Evolutionary conservation across 2,329 filamentous ascomycete genomes (phyloP).

Genomic region (Geosmithia morbida): DNA sequence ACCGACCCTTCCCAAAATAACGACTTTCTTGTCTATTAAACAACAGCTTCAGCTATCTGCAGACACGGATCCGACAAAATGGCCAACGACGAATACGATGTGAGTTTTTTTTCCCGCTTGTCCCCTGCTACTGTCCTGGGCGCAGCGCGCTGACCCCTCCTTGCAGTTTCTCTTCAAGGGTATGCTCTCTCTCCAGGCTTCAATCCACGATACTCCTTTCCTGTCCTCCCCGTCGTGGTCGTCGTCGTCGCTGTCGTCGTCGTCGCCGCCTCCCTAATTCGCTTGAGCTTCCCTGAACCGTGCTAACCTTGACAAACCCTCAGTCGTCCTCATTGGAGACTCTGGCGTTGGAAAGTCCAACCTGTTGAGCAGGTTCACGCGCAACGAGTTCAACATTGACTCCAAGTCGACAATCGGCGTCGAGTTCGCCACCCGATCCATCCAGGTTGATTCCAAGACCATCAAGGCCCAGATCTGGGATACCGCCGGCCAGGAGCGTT

Average conservation of each 20-base stretch:
- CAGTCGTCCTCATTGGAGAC: slow-evolving; percentile 97
- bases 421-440: slow-evolving; percentile 96
- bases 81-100: slow-evolving; percentile 99
- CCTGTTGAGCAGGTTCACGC: slow-evolving; percentile 96
- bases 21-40: background rate
- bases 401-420: slow-evolving; percentile 99
- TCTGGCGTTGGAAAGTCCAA: slow-evolving; percentile 99
- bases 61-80: slow-evolving; percentile 39
- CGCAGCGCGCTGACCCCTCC: slow-evolving; percentile 8
- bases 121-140: slow-evolving; percentile 6
- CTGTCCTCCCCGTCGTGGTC: slow-evolving; percentile 6
- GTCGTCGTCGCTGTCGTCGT: slow-evolving; percentile 4
- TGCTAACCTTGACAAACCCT: slow-evolving; percentile 13
- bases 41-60: slow-evolving; percentile 1
- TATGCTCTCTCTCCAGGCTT: slow-evolving; percentile 24
- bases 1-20: background rate
- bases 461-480: slow-evolving; percentile 99
- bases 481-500: slow-evolving; percentile 96
- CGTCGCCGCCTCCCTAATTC: slow-evolving; percentile 2
- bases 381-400: slow-evolving; percentile 99
- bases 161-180: slow-evolving; percentile 97
- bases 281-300: slow-evolving; percentile 2
- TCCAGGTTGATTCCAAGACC: slow-evolving; percentile 98
- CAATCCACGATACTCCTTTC: slow-evolving; percentile 1
- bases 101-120: slow-evolving; percentile 33